Evolutionary conservation across 2,329 filamentous ascomycete genomes (phyloP), one percentile per base, ranked within the genome.

Genomic region (Colletotrichum trifolii): DNA sequence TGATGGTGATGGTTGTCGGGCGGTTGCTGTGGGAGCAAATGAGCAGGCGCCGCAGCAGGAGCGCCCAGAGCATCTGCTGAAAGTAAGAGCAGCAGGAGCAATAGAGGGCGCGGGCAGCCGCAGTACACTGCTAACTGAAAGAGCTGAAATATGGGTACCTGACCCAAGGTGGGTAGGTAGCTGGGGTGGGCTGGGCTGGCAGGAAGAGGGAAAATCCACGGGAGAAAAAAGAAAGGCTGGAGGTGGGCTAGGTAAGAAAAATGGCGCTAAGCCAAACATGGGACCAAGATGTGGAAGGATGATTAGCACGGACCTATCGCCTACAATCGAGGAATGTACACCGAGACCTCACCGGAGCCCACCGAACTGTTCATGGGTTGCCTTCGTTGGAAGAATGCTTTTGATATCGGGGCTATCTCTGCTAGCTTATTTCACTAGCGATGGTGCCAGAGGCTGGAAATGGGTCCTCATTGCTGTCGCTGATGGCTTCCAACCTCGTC

Each of bases 21-120:
- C 64, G 48, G 64, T 66, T 66, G 64, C 64, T 66, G 64, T 66
- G 64, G 64, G 63, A 63, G 63, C 59, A 63, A 60, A 66, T 63
- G 55, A 60, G 17, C 55, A 36, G 46, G 25, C 48, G 8, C 35
- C 15, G 38, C 47, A 43, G n/a, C 42, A 39, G 25, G n/a, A 52
- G 40, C 17, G 17, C 36, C 58, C 54, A 35, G 13, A 52, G 53
- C 46, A 38, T 1, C 25, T 25, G 25, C 40, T 4, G 35, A 42
- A 40, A 42, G 17, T 45, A 57, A 45, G 43, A 55, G 53, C n/a
- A 35, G 42, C 25, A 56, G 38, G 17, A 50, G 25, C 13, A 42
- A 38, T 12, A 49, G 43, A 45, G 36, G 43, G 36, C 46, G 45
- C 54, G 53, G 40, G 25, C 25, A 25, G 25, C 25, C 25, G 25